These are phyloP conservation scores for Calonectria ilicicola DNA, from an alignment of 2,329 filamentous ascomycete species.

Conservation along the genomic window DNA sequence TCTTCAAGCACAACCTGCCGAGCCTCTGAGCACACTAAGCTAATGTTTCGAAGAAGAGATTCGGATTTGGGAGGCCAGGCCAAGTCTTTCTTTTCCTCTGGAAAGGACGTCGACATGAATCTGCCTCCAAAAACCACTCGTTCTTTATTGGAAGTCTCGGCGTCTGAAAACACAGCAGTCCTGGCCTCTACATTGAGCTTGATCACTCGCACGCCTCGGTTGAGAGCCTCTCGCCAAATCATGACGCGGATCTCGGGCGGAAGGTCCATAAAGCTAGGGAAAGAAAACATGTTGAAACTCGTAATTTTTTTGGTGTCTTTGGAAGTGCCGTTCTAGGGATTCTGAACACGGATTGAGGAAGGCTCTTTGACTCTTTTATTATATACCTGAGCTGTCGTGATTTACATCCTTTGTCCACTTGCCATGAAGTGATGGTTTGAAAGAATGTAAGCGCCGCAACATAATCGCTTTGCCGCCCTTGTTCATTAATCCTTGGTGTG, in stretches of 20 bases:
- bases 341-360: background rate
- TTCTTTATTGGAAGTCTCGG: background rate
- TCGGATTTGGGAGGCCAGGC: background rate
- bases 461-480: background rate
- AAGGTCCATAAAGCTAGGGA: background rate
- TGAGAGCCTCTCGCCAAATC: constrained; percentile 10
- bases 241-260: constrained; percentile 11
- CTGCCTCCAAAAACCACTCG: constrained; percentile 12
- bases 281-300: background rate
- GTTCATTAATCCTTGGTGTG: background rate
- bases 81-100: background rate
- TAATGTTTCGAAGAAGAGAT: background rate
- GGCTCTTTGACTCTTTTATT: background rate
- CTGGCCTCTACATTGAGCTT: background rate
- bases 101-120: constrained; percentile 4
- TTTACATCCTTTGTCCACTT: constrained; percentile 1
- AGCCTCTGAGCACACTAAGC: constrained; percentile 9
- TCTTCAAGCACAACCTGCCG: background rate
- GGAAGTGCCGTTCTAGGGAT: background rate
- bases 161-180: background rate
- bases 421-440: background rate
- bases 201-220: background rate
- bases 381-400: background rate
- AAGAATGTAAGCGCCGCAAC: background rate
- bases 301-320: background rate